Evolutionary conservation across 768 basidiomycete species (phyloP).

Genomic region (Aureoboletus auriporus): DNA sequence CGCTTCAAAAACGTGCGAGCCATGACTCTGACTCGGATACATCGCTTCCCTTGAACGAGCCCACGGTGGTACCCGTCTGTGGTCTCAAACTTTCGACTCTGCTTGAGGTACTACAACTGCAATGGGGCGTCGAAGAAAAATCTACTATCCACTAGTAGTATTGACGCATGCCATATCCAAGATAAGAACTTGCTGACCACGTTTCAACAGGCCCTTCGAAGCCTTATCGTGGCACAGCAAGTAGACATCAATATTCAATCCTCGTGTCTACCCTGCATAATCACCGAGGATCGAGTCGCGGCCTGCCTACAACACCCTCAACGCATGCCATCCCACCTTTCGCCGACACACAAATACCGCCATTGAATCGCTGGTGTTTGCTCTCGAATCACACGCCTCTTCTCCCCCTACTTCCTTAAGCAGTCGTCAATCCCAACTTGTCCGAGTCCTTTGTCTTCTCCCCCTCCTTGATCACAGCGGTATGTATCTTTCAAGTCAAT

Average conservation of each 20-base stretch:
- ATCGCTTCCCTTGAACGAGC: too few species aligned
- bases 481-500: slow-evolving; percentile 3
- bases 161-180: too few species aligned
- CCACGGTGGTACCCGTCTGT: too few species aligned
- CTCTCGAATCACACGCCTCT: too few species aligned
- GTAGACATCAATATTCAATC: background rate
- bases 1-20: too few species aligned
- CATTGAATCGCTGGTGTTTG: background rate
- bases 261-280: slow-evolving; percentile 20
- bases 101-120: too few species aligned
- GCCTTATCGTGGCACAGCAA: background rate
- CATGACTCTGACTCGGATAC: too few species aligned
- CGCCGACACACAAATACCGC: slow-evolving; percentile 15
- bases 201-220: slow-evolving; percentile 7
- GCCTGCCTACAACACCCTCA: slow-evolving; percentile 1
- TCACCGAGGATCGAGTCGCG: slow-evolving; percentile 20
- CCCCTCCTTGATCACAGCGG: slow-evolving; percentile 2
- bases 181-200: slow-evolving; percentile 10
- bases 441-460: background rate
- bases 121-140: too few species aligned
- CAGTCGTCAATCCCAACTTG: too few species aligned
- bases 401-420: too few species aligned
- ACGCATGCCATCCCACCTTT: background rate
- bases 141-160: too few species aligned
- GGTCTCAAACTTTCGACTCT: too few species aligned